Percentiles rank a stretch among this genome's conserved stretches.
These are phyloP conservation scores for Actinidia polygama DNA, from an alignment of 179 eudicot species.

Conservation along the genomic window DNA sequence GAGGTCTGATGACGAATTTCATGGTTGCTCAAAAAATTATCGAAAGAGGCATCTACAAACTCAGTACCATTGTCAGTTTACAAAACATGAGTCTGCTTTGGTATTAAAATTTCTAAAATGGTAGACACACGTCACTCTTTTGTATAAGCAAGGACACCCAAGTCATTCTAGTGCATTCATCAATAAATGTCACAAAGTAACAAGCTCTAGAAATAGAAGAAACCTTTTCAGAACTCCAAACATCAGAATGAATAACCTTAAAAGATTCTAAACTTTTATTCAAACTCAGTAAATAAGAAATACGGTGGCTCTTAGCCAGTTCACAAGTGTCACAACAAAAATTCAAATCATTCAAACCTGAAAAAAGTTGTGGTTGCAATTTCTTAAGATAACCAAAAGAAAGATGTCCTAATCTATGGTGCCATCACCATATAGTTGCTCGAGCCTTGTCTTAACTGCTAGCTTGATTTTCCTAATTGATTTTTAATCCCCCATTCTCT, in stretches of 20 bases:
- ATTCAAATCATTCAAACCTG: neutral
- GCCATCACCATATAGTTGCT: constrained; percentile 22
- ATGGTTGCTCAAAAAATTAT: neutral
- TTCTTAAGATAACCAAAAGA: constrained; percentile 15
- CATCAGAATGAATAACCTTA: neutral
- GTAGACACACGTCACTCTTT: neutral
- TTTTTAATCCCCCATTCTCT: neutral
- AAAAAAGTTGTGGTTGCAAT: neutral
- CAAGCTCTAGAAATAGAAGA: neutral
- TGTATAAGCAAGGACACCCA: neutral
- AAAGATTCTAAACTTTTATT: neutral
- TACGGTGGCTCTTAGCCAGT: neutral
- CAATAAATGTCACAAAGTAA: constrained; percentile 5
- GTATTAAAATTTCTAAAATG: constrained; percentile 15
- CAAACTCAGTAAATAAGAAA: neutral
- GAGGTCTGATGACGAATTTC: neutral
- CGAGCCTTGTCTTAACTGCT: neutral
- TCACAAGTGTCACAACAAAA: neutral
- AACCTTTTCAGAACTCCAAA: neutral
- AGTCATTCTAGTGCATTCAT: neutral
- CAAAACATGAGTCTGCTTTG: neutral
- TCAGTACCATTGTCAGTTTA: constrained; percentile 6
- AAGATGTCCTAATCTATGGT: constrained; percentile 20
- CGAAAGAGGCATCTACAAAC: neutral
- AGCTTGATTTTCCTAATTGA: neutral